Evolutionary conservation across 2,329 filamentous ascomycete genomes (phyloP).

Genomic region (Colletotrichum tabaci): DNA sequence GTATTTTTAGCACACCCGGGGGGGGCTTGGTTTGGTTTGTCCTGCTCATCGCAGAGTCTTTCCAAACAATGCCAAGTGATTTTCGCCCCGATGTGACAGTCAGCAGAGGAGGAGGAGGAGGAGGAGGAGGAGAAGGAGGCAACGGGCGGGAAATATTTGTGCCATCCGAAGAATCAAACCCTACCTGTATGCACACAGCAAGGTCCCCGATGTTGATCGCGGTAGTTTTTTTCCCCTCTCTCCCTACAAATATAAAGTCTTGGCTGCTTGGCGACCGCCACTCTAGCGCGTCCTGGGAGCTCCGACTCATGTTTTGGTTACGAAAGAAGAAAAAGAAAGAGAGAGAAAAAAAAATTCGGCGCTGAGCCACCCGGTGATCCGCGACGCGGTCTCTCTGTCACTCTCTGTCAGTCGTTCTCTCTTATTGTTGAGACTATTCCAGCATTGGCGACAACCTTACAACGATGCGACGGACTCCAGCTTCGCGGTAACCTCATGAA

Average conservation of each 20-base stretch:
- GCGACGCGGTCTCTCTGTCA: no score
- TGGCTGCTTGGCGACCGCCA: conserved; percentile 13
- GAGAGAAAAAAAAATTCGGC: neutral
- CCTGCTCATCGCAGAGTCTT: no score
- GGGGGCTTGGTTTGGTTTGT: neutral
- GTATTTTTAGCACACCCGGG: conserved; percentile 24
- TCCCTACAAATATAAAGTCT: neutral
- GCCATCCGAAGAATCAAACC: neutral
- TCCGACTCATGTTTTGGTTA: neutral
- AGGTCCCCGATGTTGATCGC: neutral
- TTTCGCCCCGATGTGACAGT: no score
- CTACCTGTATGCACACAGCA: neutral
- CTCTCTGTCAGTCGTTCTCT: no score
- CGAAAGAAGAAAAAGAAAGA: neutral
- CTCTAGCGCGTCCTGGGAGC: neutral
- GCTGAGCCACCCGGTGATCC: conserved; percentile 7
- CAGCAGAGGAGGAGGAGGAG: no score
- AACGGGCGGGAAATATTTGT: neutral
- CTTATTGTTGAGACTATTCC: neutral
- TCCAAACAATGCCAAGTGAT: conserved; percentile 6
- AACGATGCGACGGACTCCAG: neutral
- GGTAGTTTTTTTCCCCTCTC: neutral
- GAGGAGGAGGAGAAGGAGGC: no score
- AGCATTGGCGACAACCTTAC: neutral
- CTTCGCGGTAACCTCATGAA: neutral